Conservation (phyloP, 495 filamentous ascomycete genomes). For the Annulohypoxylon stygium region DNA sequence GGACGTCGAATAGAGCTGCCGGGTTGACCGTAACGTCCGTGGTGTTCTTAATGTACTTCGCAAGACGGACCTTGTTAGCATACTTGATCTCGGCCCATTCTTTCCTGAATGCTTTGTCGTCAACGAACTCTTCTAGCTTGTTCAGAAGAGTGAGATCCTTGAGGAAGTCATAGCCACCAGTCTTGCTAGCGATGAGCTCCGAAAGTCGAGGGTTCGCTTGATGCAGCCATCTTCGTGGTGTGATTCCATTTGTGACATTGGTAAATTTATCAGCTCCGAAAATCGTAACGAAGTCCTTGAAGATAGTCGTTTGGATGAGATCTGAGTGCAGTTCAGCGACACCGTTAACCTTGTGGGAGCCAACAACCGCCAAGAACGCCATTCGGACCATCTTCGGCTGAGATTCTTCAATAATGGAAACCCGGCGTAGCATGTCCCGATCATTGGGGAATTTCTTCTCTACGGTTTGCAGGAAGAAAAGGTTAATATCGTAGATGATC, state of each 20-base stretch:
- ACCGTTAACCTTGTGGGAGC: slow-evolving; percentile 99
- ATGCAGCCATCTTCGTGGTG: slow-evolving; percentile 94
- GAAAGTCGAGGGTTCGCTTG: slow-evolving; percentile 96
- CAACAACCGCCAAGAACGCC: slow-evolving; percentile 94
- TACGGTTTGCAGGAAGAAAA: slow-evolving; percentile 89
- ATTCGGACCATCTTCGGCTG: slow-evolving; percentile 98
- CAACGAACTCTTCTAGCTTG: slow-evolving; percentile 80
- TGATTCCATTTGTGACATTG: slow-evolving; percentile 98
- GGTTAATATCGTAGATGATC: slow-evolving; percentile 98
- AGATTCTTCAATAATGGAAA: slow-evolving; percentile 97
- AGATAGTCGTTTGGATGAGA: slow-evolving; percentile 96
- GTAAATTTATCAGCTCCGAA: slow-evolving; percentile 98
- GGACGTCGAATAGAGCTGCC: slow-evolving; percentile 90
- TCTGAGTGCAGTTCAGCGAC: slow-evolving; percentile 98
- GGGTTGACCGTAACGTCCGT: slow-evolving; percentile 87
- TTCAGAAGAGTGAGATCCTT: slow-evolving; percentile 88
- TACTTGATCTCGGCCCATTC: slow-evolving; percentile 93
- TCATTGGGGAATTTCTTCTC: slow-evolving; percentile 92
- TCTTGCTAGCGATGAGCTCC: slow-evolving; percentile 89
- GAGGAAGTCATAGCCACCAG: slow-evolving; percentile 83
- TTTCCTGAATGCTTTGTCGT: slow-evolving; percentile 89
- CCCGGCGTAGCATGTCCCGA: slow-evolving; percentile 82
- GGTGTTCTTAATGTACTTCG: slow-evolving; percentile 86
- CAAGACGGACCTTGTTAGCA: slow-evolving; percentile 77
- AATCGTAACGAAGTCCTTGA: slow-evolving; percentile 96